A percentile compares a stretch with the other conserved stretches of the same genome.
Conservation (phyloP, 495 filamentous ascomycete species). For the Xylaria nigripes region DNA sequence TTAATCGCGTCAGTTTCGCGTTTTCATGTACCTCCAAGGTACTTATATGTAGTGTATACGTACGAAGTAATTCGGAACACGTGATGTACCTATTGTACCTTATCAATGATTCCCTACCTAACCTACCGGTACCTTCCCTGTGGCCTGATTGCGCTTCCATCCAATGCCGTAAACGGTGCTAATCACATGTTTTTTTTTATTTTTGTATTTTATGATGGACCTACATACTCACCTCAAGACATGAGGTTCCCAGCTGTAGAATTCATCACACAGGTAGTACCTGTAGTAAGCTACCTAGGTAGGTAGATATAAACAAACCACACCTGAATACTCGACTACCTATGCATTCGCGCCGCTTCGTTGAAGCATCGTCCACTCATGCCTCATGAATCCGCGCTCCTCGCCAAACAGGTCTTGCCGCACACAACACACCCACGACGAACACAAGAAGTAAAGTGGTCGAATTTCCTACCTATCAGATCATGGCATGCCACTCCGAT, state of each 20-base stretch:
- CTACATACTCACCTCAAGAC: not conserved
- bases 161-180: too few species aligned
- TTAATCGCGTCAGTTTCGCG: conserved; percentile 22
- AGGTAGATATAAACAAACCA: too few species aligned
- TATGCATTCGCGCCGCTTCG: conserved; percentile 17
- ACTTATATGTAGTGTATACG: not conserved
- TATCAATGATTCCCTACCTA: too few species aligned
- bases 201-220: too few species aligned
- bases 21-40: too few species aligned
- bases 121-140: too few species aligned
- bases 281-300: too few species aligned
- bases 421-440: not conserved
- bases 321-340: not conserved
- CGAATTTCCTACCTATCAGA: conserved; percentile 11
- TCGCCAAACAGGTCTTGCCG: conserved; percentile 20
- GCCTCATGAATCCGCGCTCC: conserved; percentile 20
- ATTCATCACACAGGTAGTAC: too few species aligned
- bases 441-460: not conserved
- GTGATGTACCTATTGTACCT: too few species aligned
- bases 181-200: too few species aligned
- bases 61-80: too few species aligned
- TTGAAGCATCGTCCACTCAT: conserved; percentile 15
- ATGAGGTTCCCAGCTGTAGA: not conserved
- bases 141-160: too few species aligned
- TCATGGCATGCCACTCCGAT: not conserved